Conservation (phyloP, 768 basidiomycete genomes). For the Gloeophyllum trabeum region DNA sequence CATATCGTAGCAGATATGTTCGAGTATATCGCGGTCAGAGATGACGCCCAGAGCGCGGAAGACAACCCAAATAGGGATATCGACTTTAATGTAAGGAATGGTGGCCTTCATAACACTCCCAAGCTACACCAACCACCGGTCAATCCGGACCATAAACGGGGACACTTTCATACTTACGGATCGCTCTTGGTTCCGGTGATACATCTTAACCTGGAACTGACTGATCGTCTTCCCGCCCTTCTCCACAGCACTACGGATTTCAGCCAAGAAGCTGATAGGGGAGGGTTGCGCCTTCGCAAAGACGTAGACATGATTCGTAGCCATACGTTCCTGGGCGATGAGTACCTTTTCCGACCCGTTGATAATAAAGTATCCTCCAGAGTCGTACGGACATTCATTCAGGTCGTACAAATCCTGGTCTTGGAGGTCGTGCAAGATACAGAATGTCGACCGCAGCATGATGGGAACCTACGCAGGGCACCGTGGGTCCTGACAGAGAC, state of each 20-base stretch:
- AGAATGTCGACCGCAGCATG: conserved; percentile 94
- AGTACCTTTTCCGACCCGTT: conserved; percentile 99
- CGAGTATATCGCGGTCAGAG: conserved; percentile 93
- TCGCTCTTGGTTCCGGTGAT: conserved; percentile 81
- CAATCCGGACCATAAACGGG: conserved; percentile 5
- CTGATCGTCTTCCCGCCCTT: conserved; percentile 97
- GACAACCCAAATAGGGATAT: conserved; percentile 98
- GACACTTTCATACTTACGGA: conserved; percentile 42
- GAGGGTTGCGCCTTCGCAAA: conserved; percentile 97
- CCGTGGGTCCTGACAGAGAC: background rate
- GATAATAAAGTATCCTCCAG: conserved; percentile 98
- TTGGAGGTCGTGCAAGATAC: conserved; percentile 71
- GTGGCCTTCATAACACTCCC: conserved; percentile 95
- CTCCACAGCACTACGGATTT: conserved; percentile 95
- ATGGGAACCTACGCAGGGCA: conserved; percentile 71
- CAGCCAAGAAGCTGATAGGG: conserved; percentile 90
- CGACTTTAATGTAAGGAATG: conserved; percentile 95
- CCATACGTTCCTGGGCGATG: conserved; percentile 99
- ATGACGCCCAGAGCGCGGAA: conserved; percentile 97
- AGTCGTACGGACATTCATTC: conserved; percentile 98
- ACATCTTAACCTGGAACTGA: conserved; percentile 97
- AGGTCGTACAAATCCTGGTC: conserved; percentile 81
- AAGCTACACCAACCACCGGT: conserved; percentile 29
- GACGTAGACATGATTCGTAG: conserved; percentile 98
- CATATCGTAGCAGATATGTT: conserved; percentile 97